A percentile compares a stretch with the other conserved stretches of the same genome.
Conservation (phyloP, 768 basidiomycete genomes). For the Clitopilus hobsonii region DNA sequence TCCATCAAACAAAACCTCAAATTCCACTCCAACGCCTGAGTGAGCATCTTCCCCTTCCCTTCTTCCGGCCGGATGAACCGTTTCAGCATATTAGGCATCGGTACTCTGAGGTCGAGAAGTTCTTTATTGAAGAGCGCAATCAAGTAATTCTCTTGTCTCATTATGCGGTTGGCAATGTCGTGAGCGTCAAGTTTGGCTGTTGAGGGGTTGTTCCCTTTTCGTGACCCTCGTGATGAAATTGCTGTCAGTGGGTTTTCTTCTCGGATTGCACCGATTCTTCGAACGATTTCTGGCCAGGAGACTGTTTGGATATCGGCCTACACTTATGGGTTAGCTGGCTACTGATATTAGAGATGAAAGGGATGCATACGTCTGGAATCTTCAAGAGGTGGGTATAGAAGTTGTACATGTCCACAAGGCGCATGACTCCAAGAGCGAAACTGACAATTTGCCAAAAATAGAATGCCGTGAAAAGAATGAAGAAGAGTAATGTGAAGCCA, state of each 20-base stretch:
- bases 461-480: conserved; percentile 79
- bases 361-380: conserved; percentile 77
- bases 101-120: conserved; percentile 81
- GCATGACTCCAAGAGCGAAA: conserved; percentile 69
- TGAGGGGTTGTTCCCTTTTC: conserved; percentile 53
- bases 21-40: conserved; percentile 96
- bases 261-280: conserved; percentile 83
- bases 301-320: conserved; percentile 98
- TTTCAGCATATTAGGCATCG: conserved; percentile 60
- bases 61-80: conserved; percentile 46
- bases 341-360: conserved; percentile 1
- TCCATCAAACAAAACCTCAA: conserved; percentile 92
- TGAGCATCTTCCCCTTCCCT: conserved; percentile 75
- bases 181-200: conserved; percentile 94
- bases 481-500: conserved; percentile 79
- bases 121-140: conserved; percentile 98
- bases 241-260: conserved; percentile 93
- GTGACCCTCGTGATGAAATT: conserved; percentile 56
- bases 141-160: conserved; percentile 98
- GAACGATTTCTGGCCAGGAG: conserved; percentile 93
- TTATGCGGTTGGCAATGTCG: conserved; percentile 95
- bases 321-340: conserved; percentile 5
- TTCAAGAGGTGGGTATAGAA: conserved; percentile 94
- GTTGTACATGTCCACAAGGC: conserved; percentile 90
- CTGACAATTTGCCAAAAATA: conserved; percentile 85